Evolutionary conservation across 2,329 filamentous ascomycete species (phyloP).

Genomic region (Basipetospora sp.): DNA sequence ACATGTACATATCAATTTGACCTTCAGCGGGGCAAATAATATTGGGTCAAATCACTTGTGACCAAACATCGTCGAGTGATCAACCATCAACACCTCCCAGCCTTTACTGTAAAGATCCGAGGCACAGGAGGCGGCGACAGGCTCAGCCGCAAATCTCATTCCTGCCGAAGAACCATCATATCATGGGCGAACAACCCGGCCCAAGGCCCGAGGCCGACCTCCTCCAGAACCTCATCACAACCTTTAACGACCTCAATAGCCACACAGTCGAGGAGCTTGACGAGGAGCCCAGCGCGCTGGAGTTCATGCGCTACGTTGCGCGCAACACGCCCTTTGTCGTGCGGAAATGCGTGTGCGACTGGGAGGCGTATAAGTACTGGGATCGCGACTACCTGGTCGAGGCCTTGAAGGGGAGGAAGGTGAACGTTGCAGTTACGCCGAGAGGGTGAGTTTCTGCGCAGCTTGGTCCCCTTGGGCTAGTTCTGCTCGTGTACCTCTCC

Average conservation of each 20-base stretch:
- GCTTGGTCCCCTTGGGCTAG: too few relatives aligned
- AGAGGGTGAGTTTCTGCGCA: conserved; percentile 43
- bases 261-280: conserved; percentile 43
- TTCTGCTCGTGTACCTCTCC: background rate
- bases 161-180: too few relatives aligned
- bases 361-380: conserved; percentile 52
- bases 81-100: too few relatives aligned
- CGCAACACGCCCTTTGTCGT: conserved; percentile 63
- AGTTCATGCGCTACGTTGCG: conserved; percentile 66
- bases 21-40: too few relatives aligned
- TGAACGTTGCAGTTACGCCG: conserved; percentile 70
- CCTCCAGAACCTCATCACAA: conserved; percentile 13
- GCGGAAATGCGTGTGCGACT: conserved; percentile 44
- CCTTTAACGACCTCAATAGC: conserved; percentile 61
- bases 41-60: too few relatives aligned
- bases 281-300: conserved; percentile 55
- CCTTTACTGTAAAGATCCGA: too few relatives aligned
- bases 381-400: conserved; percentile 41
- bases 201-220: background rate
- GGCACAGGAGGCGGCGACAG: too few relatives aligned
- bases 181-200: too few relatives aligned
- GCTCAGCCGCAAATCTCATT: too few relatives aligned
- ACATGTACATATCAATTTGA: too few relatives aligned
- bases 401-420: conserved; percentile 37
- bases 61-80: too few relatives aligned